A percentile compares a stretch with the other conserved stretches of the same genome.
Evolutionary conservation across 306 rosid genomes (phyloP).

Genomic region (Dryas drummondii): DNA sequence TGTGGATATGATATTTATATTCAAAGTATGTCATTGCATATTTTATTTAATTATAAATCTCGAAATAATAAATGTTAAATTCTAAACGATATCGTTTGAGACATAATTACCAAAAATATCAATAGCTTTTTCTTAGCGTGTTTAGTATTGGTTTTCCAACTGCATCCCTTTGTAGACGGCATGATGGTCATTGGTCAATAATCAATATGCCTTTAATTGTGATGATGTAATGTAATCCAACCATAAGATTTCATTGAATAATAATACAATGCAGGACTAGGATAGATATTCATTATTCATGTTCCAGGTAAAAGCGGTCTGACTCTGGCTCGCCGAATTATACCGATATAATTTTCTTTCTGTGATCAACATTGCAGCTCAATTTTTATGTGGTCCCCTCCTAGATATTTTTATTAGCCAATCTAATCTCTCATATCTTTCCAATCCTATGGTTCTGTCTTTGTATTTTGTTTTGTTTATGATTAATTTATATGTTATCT

Average conservation of each 20-base stretch:
- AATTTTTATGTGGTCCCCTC: not conserved
- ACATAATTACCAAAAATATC: no score
- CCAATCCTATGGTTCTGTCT: not conserved
- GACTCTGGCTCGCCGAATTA: not conserved
- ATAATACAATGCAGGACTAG: not conserved
- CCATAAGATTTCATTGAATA: not conserved
- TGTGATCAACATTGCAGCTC: not conserved
- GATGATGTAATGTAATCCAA: not conserved
- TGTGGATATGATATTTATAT: no score
- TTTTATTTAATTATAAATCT: no score
- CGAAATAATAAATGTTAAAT: no score
- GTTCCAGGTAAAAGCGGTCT: not conserved
- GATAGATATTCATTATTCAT: not conserved
- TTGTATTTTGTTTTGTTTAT: not conserved
- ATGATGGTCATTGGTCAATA: no score
- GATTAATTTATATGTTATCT: not conserved
- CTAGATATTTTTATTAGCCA: constrained; percentile 6
- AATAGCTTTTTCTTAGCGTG: no score
- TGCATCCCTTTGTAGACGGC: no score
- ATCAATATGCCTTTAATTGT: not conserved
- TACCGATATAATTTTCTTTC: not conserved
- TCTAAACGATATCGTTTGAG: no score
- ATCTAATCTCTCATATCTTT: not conserved
- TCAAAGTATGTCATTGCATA: no score
- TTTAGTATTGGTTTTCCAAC: no score